Conservation (phyloP, 2,329 filamentous ascomycete genomes). For the Fusarium sp. region DNA sequence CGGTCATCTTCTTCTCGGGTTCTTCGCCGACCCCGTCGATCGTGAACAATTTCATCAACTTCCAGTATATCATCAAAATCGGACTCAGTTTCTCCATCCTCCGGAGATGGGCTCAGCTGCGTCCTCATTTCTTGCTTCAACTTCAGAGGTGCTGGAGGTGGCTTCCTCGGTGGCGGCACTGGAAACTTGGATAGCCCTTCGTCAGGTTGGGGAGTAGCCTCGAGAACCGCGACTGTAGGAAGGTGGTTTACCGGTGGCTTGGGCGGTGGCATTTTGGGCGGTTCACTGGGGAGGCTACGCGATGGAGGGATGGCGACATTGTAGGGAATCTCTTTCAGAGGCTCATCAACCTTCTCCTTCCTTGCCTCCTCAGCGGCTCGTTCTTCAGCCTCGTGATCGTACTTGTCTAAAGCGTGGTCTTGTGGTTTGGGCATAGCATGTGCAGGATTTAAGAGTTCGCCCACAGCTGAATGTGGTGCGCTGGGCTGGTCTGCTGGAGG, state of each 20-base stretch:
- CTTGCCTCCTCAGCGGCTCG: conserved; percentile 56
- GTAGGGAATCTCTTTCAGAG: conserved; percentile 59
- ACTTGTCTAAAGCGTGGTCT: conserved; percentile 67
- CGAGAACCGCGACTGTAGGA: conserved; percentile 53
- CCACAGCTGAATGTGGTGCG: conserved; percentile 55
- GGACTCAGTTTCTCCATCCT: conserved; percentile 77
- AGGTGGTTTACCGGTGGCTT: conserved; percentile 53
- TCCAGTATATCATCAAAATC: conserved; percentile 85
- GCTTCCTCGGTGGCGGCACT: conserved; percentile 76
- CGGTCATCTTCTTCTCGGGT: conserved; percentile 89
- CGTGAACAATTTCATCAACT: conserved; percentile 68
- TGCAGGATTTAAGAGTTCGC: conserved; percentile 63
- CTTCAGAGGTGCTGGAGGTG: conserved; percentile 85
- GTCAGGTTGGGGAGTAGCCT: conserved; percentile 56
- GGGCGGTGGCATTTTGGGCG: conserved; percentile 63
- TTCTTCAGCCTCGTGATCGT: conserved; percentile 64
- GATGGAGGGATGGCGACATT: conserved; percentile 65
- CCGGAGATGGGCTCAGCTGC: conserved; percentile 43
- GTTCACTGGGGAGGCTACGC: conserved; percentile 62
- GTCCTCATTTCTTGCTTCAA: conserved; percentile 54
- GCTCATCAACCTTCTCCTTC: conserved; percentile 55
- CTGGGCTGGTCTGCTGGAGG: conserved; percentile 64
- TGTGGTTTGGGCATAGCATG: conserved; percentile 69
- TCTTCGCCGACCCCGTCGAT: conserved; percentile 78
- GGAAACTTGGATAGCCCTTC: conserved; percentile 62